A percentile compares a stretch with the other conserved stretches of the same genome.
Evolutionary conservation across 805 yeast genomes (phyloP).

Genomic region (Yamadazyma takamatsuzukensis): DNA sequence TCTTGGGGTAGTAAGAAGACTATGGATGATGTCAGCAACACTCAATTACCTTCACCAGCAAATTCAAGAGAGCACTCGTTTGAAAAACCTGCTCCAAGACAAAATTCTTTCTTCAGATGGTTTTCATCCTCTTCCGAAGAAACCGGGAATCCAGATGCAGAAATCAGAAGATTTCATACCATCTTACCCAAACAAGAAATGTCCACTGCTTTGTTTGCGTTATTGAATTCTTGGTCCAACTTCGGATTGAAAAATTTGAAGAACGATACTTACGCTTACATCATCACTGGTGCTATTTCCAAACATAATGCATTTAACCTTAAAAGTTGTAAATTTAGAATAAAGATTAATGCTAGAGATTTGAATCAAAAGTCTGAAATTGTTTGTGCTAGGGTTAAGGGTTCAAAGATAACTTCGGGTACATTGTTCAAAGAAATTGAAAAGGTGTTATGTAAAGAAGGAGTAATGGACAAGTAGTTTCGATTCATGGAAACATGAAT

Average conservation of each 20-base stretch:
- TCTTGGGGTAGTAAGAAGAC: constrained; percentile 47
- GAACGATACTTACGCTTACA: constrained; percentile 38
- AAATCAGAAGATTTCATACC: constrained; percentile 32
- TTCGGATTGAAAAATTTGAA: constrained; percentile 62
- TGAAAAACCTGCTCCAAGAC: constrained; percentile 19
- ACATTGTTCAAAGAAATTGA: constrained; percentile 61
- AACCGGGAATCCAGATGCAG: constrained; percentile 18
- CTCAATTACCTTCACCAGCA: constrained; percentile 34
- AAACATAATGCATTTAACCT: constrained; percentile 59
- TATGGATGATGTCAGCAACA: constrained; percentile 21
- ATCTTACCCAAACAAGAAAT: constrained; percentile 51
- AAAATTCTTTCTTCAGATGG: constrained; percentile 37
- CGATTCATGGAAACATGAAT: no score
- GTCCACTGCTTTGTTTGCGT: constrained; percentile 59
- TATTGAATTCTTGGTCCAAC: constrained; percentile 64
- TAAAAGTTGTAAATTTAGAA: constrained; percentile 61
- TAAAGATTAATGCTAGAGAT: constrained; percentile 44
- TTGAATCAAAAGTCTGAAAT: constrained; percentile 47
- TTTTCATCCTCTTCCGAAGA: constrained; percentile 34
- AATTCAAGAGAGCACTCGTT: constrained; percentile 24
- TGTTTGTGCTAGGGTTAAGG: constrained; percentile 59
- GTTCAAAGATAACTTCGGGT: constrained; percentile 59
- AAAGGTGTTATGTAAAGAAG: constrained; percentile 62
- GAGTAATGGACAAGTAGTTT: constrained; percentile 41
- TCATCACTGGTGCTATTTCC: constrained; percentile 59